These are phyloP conservation scores for Saccharomyces uvarum DNA, from an alignment of 1,139 yeast genomes.

Conservation along the genomic window DNA sequence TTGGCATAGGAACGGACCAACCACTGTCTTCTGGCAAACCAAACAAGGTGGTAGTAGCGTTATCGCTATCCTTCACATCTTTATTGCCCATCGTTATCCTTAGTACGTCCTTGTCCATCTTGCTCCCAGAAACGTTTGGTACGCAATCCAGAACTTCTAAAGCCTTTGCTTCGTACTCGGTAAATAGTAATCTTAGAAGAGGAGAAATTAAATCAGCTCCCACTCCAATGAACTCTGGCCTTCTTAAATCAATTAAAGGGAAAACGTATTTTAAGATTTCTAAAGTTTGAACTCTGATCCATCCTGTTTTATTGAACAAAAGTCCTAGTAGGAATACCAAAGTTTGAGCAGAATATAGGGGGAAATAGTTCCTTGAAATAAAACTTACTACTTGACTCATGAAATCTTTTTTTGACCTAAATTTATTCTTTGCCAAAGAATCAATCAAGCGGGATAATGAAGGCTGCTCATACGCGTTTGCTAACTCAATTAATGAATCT, in stretches of 20 bases:
- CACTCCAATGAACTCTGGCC: conserved; percentile 76
- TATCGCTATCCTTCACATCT: conserved; percentile 71
- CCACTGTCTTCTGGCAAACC: conserved; percentile 97
- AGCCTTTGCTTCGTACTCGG: conserved; percentile 84
- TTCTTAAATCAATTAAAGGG: conserved; percentile 67
- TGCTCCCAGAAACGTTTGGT: conserved; percentile 77
- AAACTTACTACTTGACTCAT: conserved; percentile 71
- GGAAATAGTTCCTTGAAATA: conserved; percentile 61
- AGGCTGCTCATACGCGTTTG: conserved; percentile 49
- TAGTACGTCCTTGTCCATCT: conserved; percentile 81
- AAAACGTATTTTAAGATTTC: conserved; percentile 64
- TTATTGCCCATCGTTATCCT: conserved; percentile 86
- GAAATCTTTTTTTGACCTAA: conserved; percentile 84
- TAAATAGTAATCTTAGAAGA: conserved; percentile 65
- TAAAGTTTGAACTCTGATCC: conserved; percentile 79
- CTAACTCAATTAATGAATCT: conserved; percentile 48
- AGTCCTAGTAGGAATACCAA: conserved; percentile 71
- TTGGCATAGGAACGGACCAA: conserved; percentile 96
- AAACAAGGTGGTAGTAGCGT: conserved; percentile 78
- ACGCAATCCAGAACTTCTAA: conserved; percentile 85
- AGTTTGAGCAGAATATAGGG: conserved; percentile 65
- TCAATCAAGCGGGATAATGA: conserved; percentile 65
- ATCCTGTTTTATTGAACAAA: conserved; percentile 62
- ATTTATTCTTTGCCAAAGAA: conserved; percentile 69
- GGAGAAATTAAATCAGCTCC: conserved; percentile 97